Conservation (phyloP, 2,329 filamentous ascomycete species). For the Aspergillus vadensis region DNA sequence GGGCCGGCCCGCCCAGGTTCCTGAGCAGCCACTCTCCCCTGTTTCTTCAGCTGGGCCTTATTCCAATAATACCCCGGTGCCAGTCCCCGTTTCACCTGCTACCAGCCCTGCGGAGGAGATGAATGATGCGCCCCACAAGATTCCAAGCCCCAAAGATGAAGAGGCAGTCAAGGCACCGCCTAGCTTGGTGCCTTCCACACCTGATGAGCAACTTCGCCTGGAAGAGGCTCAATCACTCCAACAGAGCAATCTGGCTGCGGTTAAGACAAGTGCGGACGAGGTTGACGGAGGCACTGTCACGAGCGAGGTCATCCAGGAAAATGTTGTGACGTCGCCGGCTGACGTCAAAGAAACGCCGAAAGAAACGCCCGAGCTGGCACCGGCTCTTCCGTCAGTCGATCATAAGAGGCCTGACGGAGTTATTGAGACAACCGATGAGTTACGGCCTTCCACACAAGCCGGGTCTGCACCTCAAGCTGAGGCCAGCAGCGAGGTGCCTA, state of each 20-base stretch:
- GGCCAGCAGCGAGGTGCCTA: conserved; percentile 12
- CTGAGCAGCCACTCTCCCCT: conserved; percentile 50
- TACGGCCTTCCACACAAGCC: conserved; percentile 19
- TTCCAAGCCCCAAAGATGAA: conserved; percentile 34
- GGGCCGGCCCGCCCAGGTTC: conserved; percentile 24
- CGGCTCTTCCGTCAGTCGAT: conserved; percentile 13
- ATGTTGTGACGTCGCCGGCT: conserved; percentile 17
- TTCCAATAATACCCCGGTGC: conserved; percentile 71
- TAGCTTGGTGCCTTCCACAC: conserved; percentile 49
- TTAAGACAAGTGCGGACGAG: conserved; percentile 23
- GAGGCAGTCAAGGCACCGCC: conserved; percentile 26
- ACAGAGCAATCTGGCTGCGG: conserved; percentile 26
- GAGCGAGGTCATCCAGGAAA: conserved; percentile 33
- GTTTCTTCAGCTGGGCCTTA: conserved; percentile 69
- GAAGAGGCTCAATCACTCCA: conserved; percentile 55
- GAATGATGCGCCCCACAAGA: conserved; percentile 46
- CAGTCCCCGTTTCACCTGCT: conserved; percentile 68
- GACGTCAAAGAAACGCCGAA: conserved; percentile 24
- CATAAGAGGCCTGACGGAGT: conserved; percentile 18
- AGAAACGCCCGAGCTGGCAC: conserved; percentile 16
- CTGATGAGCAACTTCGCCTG: conserved; percentile 61
- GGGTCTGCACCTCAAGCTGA: conserved; percentile 16
- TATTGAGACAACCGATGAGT: conserved; percentile 14
- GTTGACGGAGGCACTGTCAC: conserved; percentile 18
- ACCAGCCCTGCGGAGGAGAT: conserved; percentile 72